Conservation (phyloP, 169 alveolate genomes). For the Eimeria necatrix region DNA sequence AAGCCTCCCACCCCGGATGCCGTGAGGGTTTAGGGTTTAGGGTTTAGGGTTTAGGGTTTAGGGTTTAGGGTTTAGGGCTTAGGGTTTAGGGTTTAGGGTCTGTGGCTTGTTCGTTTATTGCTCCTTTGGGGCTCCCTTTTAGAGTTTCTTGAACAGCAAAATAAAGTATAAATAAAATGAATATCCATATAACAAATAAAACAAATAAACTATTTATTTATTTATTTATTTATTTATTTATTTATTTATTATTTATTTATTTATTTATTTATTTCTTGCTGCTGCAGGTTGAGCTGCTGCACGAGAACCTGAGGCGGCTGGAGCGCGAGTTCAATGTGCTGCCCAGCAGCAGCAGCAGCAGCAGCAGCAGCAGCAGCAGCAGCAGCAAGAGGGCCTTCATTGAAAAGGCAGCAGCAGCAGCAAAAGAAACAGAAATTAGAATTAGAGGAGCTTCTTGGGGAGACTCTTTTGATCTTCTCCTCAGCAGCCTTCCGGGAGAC, state of each 20-base stretch:
- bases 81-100: constrained; percentile 43
- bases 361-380: constrained; percentile 6
- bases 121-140: background rate
- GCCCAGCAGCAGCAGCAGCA: background rate
- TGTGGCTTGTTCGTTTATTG: background rate
- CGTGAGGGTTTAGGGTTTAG: background rate
- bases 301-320: background rate
- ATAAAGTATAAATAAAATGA: background rate
- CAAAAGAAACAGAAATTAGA: constrained; percentile 38
- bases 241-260: background rate
- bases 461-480: background rate
- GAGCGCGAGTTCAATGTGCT: background rate
- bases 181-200: no score
- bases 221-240: background rate
- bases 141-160: background rate
- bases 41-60: constrained; percentile 30
- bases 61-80: constrained; percentile 16
- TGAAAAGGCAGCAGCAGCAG: constrained; percentile 13
- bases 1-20: background rate
- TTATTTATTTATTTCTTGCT: background rate
- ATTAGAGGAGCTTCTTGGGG: constrained; percentile 15
- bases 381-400: background rate
- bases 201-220: background rate
- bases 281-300: background rate
- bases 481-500: background rate